A percentile compares a stretch with the other conserved stretches of the same genome.
These are phyloP conservation scores for Leonotis leonurus DNA, from an alignment of 257 asterid genomes.

Conservation along the genomic window DNA sequence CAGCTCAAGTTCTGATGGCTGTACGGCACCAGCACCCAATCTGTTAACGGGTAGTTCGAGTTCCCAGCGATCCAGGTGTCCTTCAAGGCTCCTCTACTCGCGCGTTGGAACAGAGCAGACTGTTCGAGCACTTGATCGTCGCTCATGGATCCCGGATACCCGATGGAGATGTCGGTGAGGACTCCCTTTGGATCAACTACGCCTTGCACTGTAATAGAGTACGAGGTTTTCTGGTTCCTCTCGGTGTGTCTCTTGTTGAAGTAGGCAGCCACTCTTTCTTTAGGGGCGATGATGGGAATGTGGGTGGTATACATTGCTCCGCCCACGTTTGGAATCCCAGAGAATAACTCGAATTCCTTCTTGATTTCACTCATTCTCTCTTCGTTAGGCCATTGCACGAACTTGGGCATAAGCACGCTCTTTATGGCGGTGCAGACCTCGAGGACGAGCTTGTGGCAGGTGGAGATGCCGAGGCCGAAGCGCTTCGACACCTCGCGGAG, in stretches of 20 bases:
- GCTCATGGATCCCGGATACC: slow-evolving; percentile 40
- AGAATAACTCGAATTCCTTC: slow-evolving; percentile 21
- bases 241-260: slow-evolving; percentile 43
- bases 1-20: slow-evolving; percentile 34
- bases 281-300: slow-evolving; percentile 41
- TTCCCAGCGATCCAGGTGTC: slow-evolving; percentile 28
- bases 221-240: slow-evolving; percentile 33
- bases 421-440: slow-evolving; percentile 40
- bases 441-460: slow-evolving; percentile 44
- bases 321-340: slow-evolving; percentile 29
- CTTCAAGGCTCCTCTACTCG: slow-evolving; percentile 23
- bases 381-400: slow-evolving; percentile 37
- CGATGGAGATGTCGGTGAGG: slow-evolving; percentile 34
- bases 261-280: slow-evolving; percentile 25
- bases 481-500: slow-evolving; percentile 47
- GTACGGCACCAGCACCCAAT: slow-evolving; percentile 43
- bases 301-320: slow-evolving; percentile 48
- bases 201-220: slow-evolving; percentile 43
- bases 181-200: slow-evolving; percentile 38
- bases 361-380: slow-evolving; percentile 7
- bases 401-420: slow-evolving; percentile 34
- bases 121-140: slow-evolving; percentile 38
- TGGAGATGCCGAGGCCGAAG: slow-evolving; percentile 43
- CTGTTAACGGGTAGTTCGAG: slow-evolving; percentile 27
- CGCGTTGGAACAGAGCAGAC: slow-evolving; percentile 33